These are phyloP conservation scores for Russula vinacea DNA, from an alignment of 768 basidiomycete species.

Conservation along the genomic window DNA sequence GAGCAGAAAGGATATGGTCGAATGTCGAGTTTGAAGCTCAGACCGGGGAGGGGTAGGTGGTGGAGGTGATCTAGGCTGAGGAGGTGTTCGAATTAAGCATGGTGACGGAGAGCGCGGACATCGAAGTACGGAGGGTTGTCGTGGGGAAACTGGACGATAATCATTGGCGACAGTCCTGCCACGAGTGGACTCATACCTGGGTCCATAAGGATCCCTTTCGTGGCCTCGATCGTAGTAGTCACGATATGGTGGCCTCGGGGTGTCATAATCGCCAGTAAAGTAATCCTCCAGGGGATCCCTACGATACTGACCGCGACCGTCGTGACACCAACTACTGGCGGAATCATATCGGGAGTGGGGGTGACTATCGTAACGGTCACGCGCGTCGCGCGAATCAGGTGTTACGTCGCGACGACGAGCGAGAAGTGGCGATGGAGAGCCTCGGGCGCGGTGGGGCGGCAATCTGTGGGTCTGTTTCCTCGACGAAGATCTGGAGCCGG, in stretches of 20 bases:
- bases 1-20: conserved; percentile 35
- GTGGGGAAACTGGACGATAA: conserved; percentile 32
- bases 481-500: conserved; percentile 26
- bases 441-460: conserved; percentile 21
- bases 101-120: conserved; percentile 30
- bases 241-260: conserved; percentile 18
- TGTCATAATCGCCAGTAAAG: conserved; percentile 16
- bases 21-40: conserved; percentile 33
- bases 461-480: conserved; percentile 26
- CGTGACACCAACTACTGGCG: conserved; percentile 18
- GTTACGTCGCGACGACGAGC: conserved; percentile 20
- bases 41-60: conserved; percentile 33
- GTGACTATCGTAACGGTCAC: conserved; percentile 11
- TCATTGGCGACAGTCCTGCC: conserved; percentile 18
- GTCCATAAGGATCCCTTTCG: conserved; percentile 25
- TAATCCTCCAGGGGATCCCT: conserved; percentile 12
- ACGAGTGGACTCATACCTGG: conserved; percentile 15
- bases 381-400: conserved; percentile 18
- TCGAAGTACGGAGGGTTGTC: conserved; percentile 22
- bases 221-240: conserved; percentile 22
- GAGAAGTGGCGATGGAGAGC: conserved; percentile 19
- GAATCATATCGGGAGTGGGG: conserved; percentile 18
- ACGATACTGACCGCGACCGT: conserved; percentile 24
- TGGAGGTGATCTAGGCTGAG: conserved; percentile 30
- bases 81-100: conserved; percentile 22